Conservation (phyloP, 1,284 basidiomycete species). For the Austropuccinia psidii region DNA sequence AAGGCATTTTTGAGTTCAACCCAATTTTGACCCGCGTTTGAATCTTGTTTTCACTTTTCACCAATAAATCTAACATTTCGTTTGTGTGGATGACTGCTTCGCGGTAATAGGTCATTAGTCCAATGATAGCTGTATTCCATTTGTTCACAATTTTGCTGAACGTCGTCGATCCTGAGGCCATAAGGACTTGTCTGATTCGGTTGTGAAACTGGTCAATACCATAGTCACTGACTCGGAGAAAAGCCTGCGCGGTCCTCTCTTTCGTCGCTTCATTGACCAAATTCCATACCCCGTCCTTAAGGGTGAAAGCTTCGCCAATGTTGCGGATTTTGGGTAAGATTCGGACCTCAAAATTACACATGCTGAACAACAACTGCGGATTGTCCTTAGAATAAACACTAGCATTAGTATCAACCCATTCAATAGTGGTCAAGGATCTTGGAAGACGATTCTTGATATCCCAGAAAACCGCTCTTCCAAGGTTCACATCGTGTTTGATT, state of each 20-base stretch:
- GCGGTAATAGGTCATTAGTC: slow-evolving; percentile 92
- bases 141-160: slow-evolving; percentile 99
- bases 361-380: slow-evolving; percentile 93
- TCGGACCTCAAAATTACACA: slow-evolving; percentile 95
- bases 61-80: slow-evolving; percentile 83
- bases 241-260: slow-evolving; percentile 94
- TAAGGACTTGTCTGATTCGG: slow-evolving; percentile 88
- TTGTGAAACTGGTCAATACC: slow-evolving; percentile 94
- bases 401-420: slow-evolving; percentile 59
- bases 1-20: slow-evolving; percentile 98
- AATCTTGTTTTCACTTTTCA: slow-evolving; percentile 97
- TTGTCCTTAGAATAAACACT: slow-evolving; percentile 92
- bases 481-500: slow-evolving; percentile 98
- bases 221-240: slow-evolving; percentile 67
- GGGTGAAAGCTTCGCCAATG: slow-evolving; percentile 88
- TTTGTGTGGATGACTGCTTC: slow-evolving; percentile 98
- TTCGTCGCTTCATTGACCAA: slow-evolving; percentile 83
- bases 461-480: slow-evolving; percentile 97
- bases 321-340: slow-evolving; percentile 93
- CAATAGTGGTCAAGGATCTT: slow-evolving; percentile 91
- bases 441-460: slow-evolving; percentile 97
- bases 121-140: slow-evolving; percentile 94
- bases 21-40: slow-evolving; percentile 99
- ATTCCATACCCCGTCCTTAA: slow-evolving; percentile 97
- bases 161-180: slow-evolving; percentile 97